These are phyloP conservation scores for Agarophyton chilense DNA, from an alignment of 23 red algal species.

Conservation along the genomic window DNA sequence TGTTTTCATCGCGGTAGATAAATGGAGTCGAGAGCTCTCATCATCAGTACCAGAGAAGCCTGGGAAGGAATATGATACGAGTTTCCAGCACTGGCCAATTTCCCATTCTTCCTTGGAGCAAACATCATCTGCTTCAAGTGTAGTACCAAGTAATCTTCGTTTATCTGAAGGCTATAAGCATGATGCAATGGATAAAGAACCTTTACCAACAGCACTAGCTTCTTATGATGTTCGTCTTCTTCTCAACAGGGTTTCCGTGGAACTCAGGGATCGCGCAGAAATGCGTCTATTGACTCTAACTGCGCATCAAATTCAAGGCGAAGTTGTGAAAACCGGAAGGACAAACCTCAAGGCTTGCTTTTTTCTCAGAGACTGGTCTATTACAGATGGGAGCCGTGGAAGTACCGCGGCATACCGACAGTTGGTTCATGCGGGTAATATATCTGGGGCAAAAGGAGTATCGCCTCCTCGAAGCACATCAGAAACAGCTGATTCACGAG, in stretches of 20 bases:
- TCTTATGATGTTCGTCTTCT: constrained; percentile 47
- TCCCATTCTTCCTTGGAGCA: background rate
- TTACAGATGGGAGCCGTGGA: constrained; percentile 69
- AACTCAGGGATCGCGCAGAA: constrained; percentile 38
- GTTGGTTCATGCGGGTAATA: constrained; percentile 52
- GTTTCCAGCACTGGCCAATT: background rate
- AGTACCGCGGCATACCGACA: constrained; percentile 70
- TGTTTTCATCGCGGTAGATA: constrained; percentile 17
- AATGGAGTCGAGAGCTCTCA: constrained; percentile 41
- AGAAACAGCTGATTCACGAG: background rate
- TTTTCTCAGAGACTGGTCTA: constrained; percentile 39
- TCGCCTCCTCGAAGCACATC: constrained; percentile 36
- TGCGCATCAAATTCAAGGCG: constrained; percentile 45
- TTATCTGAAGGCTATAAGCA: background rate
- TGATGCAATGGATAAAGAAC: background rate
- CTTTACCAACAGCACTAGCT: constrained; percentile 36
- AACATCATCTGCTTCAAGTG: background rate
- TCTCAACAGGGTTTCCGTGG: constrained; percentile 58
- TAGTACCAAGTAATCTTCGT: background rate
- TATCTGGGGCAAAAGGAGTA: constrained; percentile 34
- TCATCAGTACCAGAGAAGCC: background rate
- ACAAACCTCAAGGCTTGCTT: constrained; percentile 41
- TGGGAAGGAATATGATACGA: background rate
- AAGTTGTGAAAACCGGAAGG: constrained; percentile 43
- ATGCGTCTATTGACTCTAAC: constrained; percentile 47